Evolutionary conservation across 208 protist genomes (phyloP).

Genomic region (Trypanosomatidae sp.): DNA sequence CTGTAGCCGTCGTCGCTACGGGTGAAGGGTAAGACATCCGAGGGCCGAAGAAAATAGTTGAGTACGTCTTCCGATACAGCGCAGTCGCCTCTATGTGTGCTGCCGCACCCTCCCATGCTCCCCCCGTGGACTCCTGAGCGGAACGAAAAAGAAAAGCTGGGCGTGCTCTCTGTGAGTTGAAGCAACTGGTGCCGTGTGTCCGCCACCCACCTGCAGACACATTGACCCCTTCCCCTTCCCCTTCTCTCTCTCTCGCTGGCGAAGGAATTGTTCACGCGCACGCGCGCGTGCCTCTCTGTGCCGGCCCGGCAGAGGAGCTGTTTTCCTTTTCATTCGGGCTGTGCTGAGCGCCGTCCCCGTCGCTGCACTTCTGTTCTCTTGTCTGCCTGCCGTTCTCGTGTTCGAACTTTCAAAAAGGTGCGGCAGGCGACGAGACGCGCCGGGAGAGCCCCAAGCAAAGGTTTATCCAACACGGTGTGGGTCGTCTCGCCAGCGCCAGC

Average conservation of each 20-base stretch:
- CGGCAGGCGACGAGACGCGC: neutral
- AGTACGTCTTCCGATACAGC: neutral
- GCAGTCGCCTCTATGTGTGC: neutral
- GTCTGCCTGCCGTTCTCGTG: neutral
- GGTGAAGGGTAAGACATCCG: neutral
- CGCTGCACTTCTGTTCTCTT: neutral
- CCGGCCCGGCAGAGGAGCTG: neutral
- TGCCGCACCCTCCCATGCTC: neutral
- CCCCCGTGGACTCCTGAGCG: neutral
- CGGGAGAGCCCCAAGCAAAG: neutral
- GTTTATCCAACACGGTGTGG: neutral
- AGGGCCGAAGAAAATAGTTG: neutral
- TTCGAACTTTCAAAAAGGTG: neutral
- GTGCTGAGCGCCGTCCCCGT: neutral
- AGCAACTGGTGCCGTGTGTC: neutral
- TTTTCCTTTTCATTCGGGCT: neutral
- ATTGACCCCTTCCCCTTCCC: neutral
- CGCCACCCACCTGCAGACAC: neutral
- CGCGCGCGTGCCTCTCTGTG: neutral
- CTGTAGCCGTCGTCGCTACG: neutral
- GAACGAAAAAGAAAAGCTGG: neutral
- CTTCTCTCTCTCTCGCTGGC: neutral
- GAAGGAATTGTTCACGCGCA: neutral
- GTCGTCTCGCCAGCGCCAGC: neutral
- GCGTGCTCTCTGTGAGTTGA: neutral